Evolutionary conservation across 2,329 filamentous ascomycete species (phyloP), one percentile per base, ranked within the genome.

Genomic region (Lojkania enalia): DNA sequence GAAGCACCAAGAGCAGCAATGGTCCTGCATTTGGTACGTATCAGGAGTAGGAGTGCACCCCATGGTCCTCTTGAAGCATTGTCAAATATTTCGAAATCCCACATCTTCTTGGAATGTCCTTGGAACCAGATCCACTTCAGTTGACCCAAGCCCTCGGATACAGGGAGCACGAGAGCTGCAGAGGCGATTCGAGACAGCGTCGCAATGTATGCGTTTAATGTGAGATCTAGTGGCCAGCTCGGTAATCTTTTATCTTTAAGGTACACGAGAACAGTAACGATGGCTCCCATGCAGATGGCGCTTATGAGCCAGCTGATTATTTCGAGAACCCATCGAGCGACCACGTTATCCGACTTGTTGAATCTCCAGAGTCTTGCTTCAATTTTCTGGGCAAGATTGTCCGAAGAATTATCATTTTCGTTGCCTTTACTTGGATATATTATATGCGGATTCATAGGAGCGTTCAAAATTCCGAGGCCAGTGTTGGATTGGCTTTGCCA

Each of bases 81-180:
- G 20, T 63, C 59, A 25, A 63, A 61, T 5, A 56, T 44, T 39
- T 63, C 58, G 40, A 60, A 60, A 33, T 61, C 57, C 44, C 49
- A 49, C 38, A 60, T 44, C 37, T 48, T 44, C 20, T 42, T 47
- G 0, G 49, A 40, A 11, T 35, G 27, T 2, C 39, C 35, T 9
- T 36, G 30, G 25, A 54, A 55, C 54, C 55, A 60, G 20, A 41
- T 43, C 54, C 54, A 60, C 30, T 58, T 58, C 25, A 55, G 23
- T 35, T 60, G 54, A 5, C 56, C 54, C 1, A 60, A n/a, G 14
- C 44, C 44, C 25, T 57, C 49, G 1, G 49, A 39, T 2, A 50
- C 43, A 12, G 49, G 55, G 9, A 55, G 7, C 19, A 54, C 5
- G 3, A 54, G 35, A 7, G 50, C 41, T 21, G 35, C 49, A 19